Base-by-base conservation (phyloP, 78 protist genomes). In the Speleostelium caveatum region DNA sequence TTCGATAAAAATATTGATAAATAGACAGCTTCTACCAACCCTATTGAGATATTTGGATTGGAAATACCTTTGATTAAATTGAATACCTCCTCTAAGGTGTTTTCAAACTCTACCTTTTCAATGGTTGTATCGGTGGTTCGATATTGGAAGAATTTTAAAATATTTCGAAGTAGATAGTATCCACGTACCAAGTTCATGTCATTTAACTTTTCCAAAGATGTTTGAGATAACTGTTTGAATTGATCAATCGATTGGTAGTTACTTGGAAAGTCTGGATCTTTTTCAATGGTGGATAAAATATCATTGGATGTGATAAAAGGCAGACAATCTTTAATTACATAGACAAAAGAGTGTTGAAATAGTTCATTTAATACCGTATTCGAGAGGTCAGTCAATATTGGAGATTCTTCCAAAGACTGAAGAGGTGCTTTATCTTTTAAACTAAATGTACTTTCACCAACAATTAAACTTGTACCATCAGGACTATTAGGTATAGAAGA, bases 251-350 rank as follows among this genome's bases (percentile, higher is more conserved):
- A 2, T 6, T 38, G 24, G 26, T 62, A 35, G 26, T 51, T 3
- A 24, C 8, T 38, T 24, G 78, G 91, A 49, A 45, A 83, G 33
- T 83, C 91, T 12, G 91, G 91, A 69, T 83, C 91, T 22, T 28
- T 35, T 83, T 83, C 91, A 21, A 83, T 58, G 21, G 69, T 32
- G 36, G 32, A 35, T 30, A 83, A 58, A n/a, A 83, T 83, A 59
- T 83, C 91, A 12, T 24, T 39, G 8, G 79, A 69, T 19, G 77
- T 71, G 0, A 83, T 83, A 24, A 83, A 83, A 33, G 91, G 91
- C 39, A 83, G 33, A 69, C 77, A 83, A 45, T 83, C 91, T 35
- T 83, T 83, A 12, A 83, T 72, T 6, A 83, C 91, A 69, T 83
- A 60, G 1, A 83, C 41, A 33, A 83, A 69, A 17, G 91, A 83